Percentiles rank a stretch among this genome's conserved stretches.
Evolutionary conservation across 495 filamentous ascomycete genomes (phyloP).

Genomic region (Penicillium malachiteum): DNA sequence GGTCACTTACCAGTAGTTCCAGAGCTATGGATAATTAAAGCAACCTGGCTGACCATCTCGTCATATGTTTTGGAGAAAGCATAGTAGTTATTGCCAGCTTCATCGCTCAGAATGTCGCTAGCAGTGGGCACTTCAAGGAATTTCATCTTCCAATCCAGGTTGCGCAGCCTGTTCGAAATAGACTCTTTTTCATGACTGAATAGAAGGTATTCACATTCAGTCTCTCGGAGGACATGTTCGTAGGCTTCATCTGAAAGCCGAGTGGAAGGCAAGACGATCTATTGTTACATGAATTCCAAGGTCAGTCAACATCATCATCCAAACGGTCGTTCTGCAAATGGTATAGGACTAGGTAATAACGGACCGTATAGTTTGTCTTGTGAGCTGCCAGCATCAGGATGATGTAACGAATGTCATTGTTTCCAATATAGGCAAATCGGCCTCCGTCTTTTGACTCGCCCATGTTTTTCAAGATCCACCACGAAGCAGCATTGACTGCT

Average conservation of each 20-base stretch:
- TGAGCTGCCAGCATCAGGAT: conserved; percentile 13
- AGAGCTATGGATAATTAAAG: conserved; percentile 52
- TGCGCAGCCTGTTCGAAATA: too few species aligned
- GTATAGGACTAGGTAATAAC: not conserved
- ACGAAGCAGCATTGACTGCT: conserved; percentile 49
- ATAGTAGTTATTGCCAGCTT: not conserved
- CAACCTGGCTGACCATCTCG: conserved; percentile 30
- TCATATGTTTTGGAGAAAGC: conserved; percentile 27
- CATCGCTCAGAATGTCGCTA: not conserved
- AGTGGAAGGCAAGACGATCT: conserved; percentile 28
- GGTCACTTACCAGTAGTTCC: conserved; percentile 50
- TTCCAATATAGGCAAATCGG: conserved; percentile 25
- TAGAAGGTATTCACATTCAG: conserved; percentile 18
- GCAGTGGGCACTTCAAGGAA: conserved; percentile 4
- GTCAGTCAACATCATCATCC: not conserved
- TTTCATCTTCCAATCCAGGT: not conserved
- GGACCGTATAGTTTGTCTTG: conserved; percentile 13
- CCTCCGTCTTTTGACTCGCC: conserved; percentile 19
- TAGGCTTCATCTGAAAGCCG: conserved; percentile 36
- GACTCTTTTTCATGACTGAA: conserved; percentile 4
- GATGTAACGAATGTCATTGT: conserved; percentile 18
- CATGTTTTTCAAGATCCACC: conserved; percentile 37
- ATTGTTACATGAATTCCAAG: not conserved
- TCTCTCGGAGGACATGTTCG: conserved; percentile 22
- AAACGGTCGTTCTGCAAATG: not conserved